Evolutionary conservation across 164 flowering plant species (phyloP).

Genomic region (Aristolochia contorta): DNA sequence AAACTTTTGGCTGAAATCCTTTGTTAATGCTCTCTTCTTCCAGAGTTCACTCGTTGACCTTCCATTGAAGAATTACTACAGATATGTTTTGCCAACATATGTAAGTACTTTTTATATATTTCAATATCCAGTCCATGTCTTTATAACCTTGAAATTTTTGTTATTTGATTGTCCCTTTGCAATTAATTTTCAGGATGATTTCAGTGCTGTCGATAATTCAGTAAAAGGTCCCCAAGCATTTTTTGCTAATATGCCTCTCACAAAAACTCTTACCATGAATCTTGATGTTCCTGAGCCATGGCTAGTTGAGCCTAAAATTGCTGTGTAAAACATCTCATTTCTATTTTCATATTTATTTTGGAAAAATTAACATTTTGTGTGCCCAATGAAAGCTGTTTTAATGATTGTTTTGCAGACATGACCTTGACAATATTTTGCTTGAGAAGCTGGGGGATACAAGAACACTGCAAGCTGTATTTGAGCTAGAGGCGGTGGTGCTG

Average conservation of each 20-base stretch:
- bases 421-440: slow-evolving; percentile 93
- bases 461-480: slow-evolving; percentile 89
- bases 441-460: slow-evolving; percentile 85
- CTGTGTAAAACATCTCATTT: slow-evolving; percentile 54
- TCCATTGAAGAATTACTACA: slow-evolving; percentile 94
- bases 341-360: background rate
- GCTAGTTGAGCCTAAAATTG: slow-evolving; percentile 96
- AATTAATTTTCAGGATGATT: slow-evolving; percentile 68
- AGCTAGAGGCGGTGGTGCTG: slow-evolving; percentile 90
- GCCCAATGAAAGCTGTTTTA: background rate
- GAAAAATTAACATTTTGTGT: background rate
- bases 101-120: slow-evolving; percentile 27
- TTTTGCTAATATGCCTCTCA: slow-evolving; percentile 91
- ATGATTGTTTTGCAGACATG: slow-evolving; percentile 50
- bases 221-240: slow-evolving; percentile 90
- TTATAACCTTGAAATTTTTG: slow-evolving; percentile 1
- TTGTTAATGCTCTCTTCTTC: slow-evolving; percentile 13
- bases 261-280: slow-evolving; percentile 98
- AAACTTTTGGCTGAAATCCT: background rate
- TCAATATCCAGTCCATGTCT: background rate
- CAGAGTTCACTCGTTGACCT: slow-evolving; percentile 97
- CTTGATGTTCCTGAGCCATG: slow-evolving; percentile 99
- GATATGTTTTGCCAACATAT: slow-evolving; percentile 84
- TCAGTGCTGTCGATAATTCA: slow-evolving; percentile 51
- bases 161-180: slow-evolving; percentile 8